phyloP scores from a whole-genome alignment of 768 basidiomycete species.

The Lactarius sanguifluus region DNA sequence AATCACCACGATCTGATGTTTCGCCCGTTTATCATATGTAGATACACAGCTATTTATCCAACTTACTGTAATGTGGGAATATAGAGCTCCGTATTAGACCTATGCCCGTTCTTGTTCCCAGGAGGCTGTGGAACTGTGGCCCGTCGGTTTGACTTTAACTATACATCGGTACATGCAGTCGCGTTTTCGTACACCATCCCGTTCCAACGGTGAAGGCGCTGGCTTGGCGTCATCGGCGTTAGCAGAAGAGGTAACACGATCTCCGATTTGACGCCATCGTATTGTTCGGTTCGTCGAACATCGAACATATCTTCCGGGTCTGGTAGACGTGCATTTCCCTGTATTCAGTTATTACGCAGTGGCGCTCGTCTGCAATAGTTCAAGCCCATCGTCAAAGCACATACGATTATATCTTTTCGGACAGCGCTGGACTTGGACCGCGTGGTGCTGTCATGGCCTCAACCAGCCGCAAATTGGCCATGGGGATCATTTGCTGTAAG shows the following conservation, averaged over 20 bases:
- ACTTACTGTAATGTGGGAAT: neutral
- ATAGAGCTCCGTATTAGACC: neutral
- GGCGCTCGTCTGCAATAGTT: neutral
- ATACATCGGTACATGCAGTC: neutral
- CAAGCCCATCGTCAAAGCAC: neutral
- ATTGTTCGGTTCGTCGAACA: neutral
- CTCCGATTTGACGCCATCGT: neutral
- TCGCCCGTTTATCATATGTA: neutral
- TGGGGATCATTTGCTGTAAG: neutral
- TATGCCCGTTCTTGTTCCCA: neutral
- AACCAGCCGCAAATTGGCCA: neutral
- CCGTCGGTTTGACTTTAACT: neutral
- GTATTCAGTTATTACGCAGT: neutral
- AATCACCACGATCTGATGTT: conserved; percentile 4
- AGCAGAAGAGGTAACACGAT: neutral
- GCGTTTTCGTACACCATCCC: neutral
- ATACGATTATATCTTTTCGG: neutral
- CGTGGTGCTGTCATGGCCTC: neutral
- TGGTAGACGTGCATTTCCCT: neutral
- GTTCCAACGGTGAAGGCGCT: neutral
- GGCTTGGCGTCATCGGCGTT: neutral
- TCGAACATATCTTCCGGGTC: neutral
- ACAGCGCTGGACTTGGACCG: neutral
- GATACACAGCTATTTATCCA: conserved; percentile 4
- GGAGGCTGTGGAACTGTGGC: neutral